Base-by-base conservation (phyloP, 2,329 filamentous ascomycete genomes). In the Diaporthe citri region DNA sequence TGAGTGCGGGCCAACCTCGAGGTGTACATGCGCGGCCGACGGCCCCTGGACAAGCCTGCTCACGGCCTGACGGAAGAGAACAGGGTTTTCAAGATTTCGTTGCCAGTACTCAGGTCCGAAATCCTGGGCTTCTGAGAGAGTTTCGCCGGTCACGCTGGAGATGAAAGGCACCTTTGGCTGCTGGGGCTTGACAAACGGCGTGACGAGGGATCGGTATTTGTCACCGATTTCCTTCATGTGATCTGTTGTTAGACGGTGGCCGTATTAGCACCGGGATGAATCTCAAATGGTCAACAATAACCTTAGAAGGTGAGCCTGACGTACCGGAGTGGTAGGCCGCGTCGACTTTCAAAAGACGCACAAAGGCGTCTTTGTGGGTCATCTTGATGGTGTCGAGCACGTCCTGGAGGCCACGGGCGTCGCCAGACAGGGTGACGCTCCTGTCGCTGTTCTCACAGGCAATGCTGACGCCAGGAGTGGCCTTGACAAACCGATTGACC, bases 361-460 rank as follows among this genome's bases (percentile, higher is more conserved):
- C 72, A 34, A 83, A 83, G 0, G 81, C 77, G 17, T 66, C 73
- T 13, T 46, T 28, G 6, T 36, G 22, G n/a, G 81, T 77, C 7
- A 78, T 76, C 4, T 78, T 56, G n/a, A 82, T 73, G 34, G 74
- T 48, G 4, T 66, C 48, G 13, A 78, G 73, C 1, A 83, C 70
- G 5, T 77, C 76, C 13, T 80, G 74, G 4, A 85, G 76, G 2
- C 77, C 78, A 3, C 62, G 62, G 4, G 56, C 64, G 34, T 81
- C 79, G 0, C 83, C 83, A 0, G 83, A 83, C 0, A 85, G 25
- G 0, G 84, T 85, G 8, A 81, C 74, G 59, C 80, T 85, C 0
- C 74, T 51, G 0, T 82, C 81, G 34, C 71, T 74, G 48, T 75
- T 75, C 31, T 71, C 67, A 28, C 66, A 75, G 3, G 56, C 73